These are phyloP conservation scores for Blastobotrys illinoisensis DNA, from an alignment of 1,139 yeast species.

Conservation along the genomic window DNA sequence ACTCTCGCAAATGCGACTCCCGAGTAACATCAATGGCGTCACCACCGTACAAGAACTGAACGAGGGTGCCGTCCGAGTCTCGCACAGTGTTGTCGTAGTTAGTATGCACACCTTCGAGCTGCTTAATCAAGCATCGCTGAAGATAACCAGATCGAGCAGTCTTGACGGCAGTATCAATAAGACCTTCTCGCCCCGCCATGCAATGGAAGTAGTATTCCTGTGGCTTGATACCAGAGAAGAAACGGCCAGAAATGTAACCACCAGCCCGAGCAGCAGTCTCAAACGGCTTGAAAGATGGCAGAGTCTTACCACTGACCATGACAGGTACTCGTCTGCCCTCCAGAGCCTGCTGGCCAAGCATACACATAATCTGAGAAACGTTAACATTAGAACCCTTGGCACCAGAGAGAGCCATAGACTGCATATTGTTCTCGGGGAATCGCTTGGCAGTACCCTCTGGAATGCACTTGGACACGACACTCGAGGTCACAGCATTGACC, in stretches of 20 bases:
- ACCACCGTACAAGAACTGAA: constrained; percentile 97
- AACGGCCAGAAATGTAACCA: constrained; percentile 95
- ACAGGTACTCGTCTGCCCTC: constrained; percentile 99
- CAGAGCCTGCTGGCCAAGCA: constrained; percentile 96
- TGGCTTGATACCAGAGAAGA: constrained; percentile 97
- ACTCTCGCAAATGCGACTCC: constrained; percentile 91
- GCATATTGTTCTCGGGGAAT: constrained; percentile 97
- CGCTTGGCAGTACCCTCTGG: constrained; percentile 94
- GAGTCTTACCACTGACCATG: constrained; percentile 96
- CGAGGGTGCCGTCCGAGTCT: constrained; percentile 89
- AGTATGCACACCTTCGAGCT: constrained; percentile 93
- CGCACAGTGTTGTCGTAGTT: constrained; percentile 93
- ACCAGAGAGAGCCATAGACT: constrained; percentile 97
- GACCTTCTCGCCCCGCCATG: constrained; percentile 99
- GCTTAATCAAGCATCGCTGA: constrained; percentile 97
- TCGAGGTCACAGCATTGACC: constrained; percentile 86
- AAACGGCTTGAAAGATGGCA: constrained; percentile 93
- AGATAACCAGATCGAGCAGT: constrained; percentile 98
- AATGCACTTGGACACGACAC: constrained; percentile 89
- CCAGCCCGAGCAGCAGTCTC: constrained; percentile 98
- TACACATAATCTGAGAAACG: constrained; percentile 98
- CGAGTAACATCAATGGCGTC: constrained; percentile 92
- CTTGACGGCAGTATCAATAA: constrained; percentile 98
- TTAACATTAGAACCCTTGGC: constrained; percentile 99
- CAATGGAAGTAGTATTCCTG: constrained; percentile 99